A percentile compares a stretch with the other conserved stretches of the same genome.
Conservation (phyloP, 257 asterid genomes). For the Sherardia arvensis region DNA sequence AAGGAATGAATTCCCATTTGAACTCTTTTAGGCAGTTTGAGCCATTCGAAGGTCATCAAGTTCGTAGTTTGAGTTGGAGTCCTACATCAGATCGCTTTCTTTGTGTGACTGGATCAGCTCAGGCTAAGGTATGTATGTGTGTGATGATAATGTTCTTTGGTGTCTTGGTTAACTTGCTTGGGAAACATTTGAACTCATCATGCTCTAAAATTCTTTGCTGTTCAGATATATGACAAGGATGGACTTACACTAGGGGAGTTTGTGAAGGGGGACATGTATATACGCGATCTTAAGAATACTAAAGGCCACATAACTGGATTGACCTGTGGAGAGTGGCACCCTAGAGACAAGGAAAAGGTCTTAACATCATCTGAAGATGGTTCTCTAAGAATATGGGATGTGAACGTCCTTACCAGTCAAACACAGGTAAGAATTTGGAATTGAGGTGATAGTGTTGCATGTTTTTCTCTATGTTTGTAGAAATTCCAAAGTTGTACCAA, state of each 20-base stretch:
- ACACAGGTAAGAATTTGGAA: constrained; percentile 60
- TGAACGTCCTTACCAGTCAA: constrained; percentile 83
- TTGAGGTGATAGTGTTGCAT: neutral
- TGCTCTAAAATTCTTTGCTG: constrained; percentile 9
- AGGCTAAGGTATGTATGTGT: constrained; percentile 63
- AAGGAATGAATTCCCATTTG: constrained; percentile 92
- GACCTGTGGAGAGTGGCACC: constrained; percentile 98
- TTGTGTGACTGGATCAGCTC: constrained; percentile 98
- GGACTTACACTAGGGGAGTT: constrained; percentile 92
- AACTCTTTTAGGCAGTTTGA: constrained; percentile 94
- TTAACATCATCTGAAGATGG: constrained; percentile 97
- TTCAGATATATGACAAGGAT: constrained; percentile 93
- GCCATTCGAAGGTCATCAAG: constrained; percentile 97
- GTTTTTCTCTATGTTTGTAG: neutral
- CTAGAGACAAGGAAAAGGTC: constrained; percentile 74
- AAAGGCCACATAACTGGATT: constrained; percentile 95
- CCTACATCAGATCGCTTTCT: constrained; percentile 86
- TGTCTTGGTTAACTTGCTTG: neutral
- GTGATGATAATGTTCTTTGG: neutral
- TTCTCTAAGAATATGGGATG: constrained; percentile 91
- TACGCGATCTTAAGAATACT: constrained; percentile 89
- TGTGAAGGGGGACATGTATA: constrained; percentile 96
- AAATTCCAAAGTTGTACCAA: neutral
- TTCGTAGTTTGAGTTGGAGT: constrained; percentile 98
- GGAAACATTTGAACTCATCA: neutral